A percentile compares a stretch with the other conserved stretches of the same genome.
phyloP scores from a whole-genome alignment of 2,329 filamentous ascomycete genomes.

The Lachnellula hyalina region DNA sequence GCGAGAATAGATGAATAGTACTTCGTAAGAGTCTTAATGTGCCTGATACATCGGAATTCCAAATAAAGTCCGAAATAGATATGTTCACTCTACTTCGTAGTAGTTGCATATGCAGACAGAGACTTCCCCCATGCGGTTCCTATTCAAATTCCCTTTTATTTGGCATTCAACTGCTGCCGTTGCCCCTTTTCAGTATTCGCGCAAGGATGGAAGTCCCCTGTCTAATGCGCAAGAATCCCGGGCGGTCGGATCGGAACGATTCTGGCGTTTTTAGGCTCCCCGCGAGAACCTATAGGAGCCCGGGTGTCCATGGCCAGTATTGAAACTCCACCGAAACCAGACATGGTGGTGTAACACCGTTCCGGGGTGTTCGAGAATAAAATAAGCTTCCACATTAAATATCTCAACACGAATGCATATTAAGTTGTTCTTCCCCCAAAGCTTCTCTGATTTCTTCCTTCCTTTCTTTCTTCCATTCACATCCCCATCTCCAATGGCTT shows the following conservation, averaged over 20 bases:
- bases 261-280: not conserved
- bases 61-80: not conserved
- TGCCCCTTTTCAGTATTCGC: not conserved
- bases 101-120: not conserved
- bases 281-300: not conserved
- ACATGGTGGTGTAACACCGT: conserved; percentile 19
- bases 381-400: conserved; percentile 17
- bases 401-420: conserved; percentile 17
- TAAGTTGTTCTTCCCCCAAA: conserved; percentile 12
- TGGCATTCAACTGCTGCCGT: not conserved
- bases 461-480: not conserved
- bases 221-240: not conserved
- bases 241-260: not conserved
- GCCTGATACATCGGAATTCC: not conserved
- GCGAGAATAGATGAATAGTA: not conserved
- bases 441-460: conserved; percentile 3
- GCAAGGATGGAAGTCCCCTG: not conserved
- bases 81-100: not conserved
- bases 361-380: conserved; percentile 2
- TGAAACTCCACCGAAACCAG: conserved; percentile 29
- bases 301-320: not conserved
- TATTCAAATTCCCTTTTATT: not conserved
- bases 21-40: not conserved
- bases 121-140: not conserved
- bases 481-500: conserved; percentile 22